These are phyloP conservation scores for Malassezia sp. DNA, from an alignment of 1,284 basidiomycete genomes.

Conservation along the genomic window DNA sequence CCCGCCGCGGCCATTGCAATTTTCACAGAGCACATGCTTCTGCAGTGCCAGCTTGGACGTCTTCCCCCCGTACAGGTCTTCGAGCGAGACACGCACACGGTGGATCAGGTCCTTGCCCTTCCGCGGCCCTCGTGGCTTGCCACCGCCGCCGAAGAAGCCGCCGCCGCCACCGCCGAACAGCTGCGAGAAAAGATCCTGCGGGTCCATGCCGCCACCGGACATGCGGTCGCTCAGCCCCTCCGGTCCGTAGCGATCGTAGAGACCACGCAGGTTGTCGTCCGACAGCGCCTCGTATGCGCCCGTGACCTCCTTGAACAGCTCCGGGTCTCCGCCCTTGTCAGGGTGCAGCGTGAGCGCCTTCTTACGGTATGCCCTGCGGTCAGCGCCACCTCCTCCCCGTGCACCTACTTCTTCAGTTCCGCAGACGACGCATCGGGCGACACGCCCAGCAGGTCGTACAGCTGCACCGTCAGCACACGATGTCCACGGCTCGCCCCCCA, in stretches of 20 bases:
- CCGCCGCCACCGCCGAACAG: constrained; percentile 68
- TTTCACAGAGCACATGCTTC: constrained; percentile 81
- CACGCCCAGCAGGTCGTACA: constrained; percentile 45
- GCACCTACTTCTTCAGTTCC: constrained; percentile 44
- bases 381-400: not conserved
- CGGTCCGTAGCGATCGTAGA: constrained; percentile 84
- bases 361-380: constrained; percentile 27
- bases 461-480: constrained; percentile 24
- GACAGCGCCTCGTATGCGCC: constrained; percentile 93
- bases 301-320: constrained; percentile 93
- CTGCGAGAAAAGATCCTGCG: constrained; percentile 93
- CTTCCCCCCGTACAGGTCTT: constrained; percentile 98
- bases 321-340: constrained; percentile 89
- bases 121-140: constrained; percentile 66
- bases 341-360: constrained; percentile 56
- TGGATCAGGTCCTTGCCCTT: constrained; percentile 98
- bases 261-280: constrained; percentile 61
- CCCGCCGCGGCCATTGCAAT: constrained; percentile 91
- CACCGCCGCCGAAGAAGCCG: constrained; percentile 54
- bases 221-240: constrained; percentile 66
- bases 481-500: not conserved
- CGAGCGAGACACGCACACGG: constrained; percentile 85
- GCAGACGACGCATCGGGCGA: constrained; percentile 26
- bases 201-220: constrained; percentile 81
- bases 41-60: constrained; percentile 94